phyloP scores from a whole-genome alignment of 2,329 filamentous ascomycete genomes.

The Beauveria rudraprayagi region DNA sequence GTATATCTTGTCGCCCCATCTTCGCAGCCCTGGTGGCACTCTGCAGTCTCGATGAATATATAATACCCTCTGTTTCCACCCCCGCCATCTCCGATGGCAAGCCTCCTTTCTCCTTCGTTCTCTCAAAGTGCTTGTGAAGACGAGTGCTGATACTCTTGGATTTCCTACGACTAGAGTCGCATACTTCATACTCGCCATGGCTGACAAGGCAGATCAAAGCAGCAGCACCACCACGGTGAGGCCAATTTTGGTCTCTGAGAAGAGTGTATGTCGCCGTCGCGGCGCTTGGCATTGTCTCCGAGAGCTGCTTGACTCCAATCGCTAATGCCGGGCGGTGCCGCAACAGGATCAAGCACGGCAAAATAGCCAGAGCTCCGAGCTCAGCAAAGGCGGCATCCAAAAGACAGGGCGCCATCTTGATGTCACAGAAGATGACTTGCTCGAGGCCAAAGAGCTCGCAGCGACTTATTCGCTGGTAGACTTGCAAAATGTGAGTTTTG shows the following conservation, averaged over 20 bases:
- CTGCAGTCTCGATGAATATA: too few species aligned
- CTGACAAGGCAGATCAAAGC: background rate
- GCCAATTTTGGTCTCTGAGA: background rate
- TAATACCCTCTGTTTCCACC: too few species aligned
- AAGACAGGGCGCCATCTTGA: constrained; percentile 19
- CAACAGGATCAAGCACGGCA: background rate
- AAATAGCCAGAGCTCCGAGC: background rate
- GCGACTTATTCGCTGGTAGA: constrained; percentile 26
- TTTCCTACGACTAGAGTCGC: background rate
- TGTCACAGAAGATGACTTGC: constrained; percentile 35
- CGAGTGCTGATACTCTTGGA: background rate
- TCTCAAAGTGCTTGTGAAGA: background rate
- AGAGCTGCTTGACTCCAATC: background rate
- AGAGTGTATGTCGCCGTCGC: background rate
- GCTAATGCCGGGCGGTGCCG: background rate
- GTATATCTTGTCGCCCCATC: too few species aligned
- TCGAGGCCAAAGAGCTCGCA: constrained; percentile 34
- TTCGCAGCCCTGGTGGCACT: too few species aligned
- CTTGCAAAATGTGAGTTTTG: constrained; percentile 21
- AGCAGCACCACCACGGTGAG: background rate
- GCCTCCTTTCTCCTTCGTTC: rapidly evolving
- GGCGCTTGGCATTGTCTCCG: background rate
- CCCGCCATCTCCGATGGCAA: too few species aligned
- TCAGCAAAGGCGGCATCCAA: background rate
- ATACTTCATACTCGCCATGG: background rate